A percentile compares a stretch with the other conserved stretches of the same genome.
Evolutionary conservation across 2,329 filamentous ascomycete species (phyloP).

Genomic region (Allantophomopsis cytisporea): DNA sequence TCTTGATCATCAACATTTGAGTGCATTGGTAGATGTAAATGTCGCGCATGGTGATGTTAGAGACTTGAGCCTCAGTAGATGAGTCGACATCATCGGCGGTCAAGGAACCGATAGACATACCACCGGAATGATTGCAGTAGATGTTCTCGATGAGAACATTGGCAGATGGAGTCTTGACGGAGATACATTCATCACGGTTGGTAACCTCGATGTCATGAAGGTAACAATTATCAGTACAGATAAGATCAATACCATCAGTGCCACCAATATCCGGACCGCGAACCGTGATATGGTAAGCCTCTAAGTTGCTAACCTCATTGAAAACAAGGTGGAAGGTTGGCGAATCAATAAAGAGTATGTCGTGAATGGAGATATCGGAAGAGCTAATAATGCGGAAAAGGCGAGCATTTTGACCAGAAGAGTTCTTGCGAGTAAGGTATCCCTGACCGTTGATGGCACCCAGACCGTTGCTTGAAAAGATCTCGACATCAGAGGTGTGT

Average conservation of each 20-base stretch:
- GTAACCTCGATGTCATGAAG: constrained; percentile 11
- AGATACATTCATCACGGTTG: constrained; percentile 10
- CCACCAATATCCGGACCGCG: constrained; percentile 9
- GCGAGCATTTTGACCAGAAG: constrained; percentile 5
- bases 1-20: constrained; percentile 16
- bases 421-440: constrained; percentile 1
- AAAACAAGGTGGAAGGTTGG: constrained; percentile 8
- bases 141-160: constrained; percentile 11
- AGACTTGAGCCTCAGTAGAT: constrained; percentile 4
- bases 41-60: constrained; percentile 7
- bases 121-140: constrained; percentile 9
- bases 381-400: constrained; percentile 7
- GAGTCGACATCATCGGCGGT: background rate
- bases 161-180: constrained; percentile 9
- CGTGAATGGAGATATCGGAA: constrained; percentile 6
- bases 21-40: constrained; percentile 5
- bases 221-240: constrained; percentile 8
- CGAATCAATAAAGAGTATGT: constrained; percentile 6
- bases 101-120: constrained; percentile 9
- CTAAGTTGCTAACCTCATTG: constrained; percentile 6
- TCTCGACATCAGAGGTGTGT: constrained; percentile 5
- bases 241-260: constrained; percentile 8
- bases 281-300: constrained; percentile 8
- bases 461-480: constrained; percentile 6
- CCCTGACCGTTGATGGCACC: constrained; percentile 8